Evolutionary conservation across 768 basidiomycete species (phyloP), one percentile per base, ranked within the genome.

Genomic region (Rhodotorula babjevae): DNA sequence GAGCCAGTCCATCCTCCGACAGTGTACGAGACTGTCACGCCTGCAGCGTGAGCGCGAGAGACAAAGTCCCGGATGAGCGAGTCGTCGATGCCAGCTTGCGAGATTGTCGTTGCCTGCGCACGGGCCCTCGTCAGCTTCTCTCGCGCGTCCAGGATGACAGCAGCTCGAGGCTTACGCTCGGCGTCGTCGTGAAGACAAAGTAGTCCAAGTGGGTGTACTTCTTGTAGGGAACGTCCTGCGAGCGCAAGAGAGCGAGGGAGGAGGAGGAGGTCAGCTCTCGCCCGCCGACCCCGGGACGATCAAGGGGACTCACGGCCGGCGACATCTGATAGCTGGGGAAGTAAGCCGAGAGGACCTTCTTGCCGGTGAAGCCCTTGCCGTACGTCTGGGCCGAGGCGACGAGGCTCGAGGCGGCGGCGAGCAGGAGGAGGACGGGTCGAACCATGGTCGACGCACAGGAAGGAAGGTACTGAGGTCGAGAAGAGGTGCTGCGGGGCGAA

Each of bases 1-100:
- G 87, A 84, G 10, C 90, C 90, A 8, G 81, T 83, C 88, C 88
- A 91, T 33, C 90, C 90, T 42, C 90, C 90, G 27, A 92, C 82
- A 0, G 87, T 55, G 71, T 57, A 72, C 8, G 61, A 58, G 10
- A 56, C 49, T 15, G 55, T 67, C 23, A 57, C 29, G 11, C 65
- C 65, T 0, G 65, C 71, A 0, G 65, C 65, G 29, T 72, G 57
- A 1, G 71, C 65, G 1, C 71, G 65, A 0, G 33, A 42, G n/a
- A 72, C 71, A 47, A 72, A 72, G 42, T 72, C 65, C 57, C 49
- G 29, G n/a, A 72, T 72, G 12, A 29, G 29, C 40, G 61, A 53
- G 49, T 72, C 71, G 56, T 53, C 49, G 40, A 67, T 72, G 31
- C 71, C 65, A 0, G 71, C 71, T 59, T 67, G 65, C 10, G 71